Conservation (phyloP, 2,329 filamentous ascomycete species). For the Microcyclospora tardicrescens region DNA sequence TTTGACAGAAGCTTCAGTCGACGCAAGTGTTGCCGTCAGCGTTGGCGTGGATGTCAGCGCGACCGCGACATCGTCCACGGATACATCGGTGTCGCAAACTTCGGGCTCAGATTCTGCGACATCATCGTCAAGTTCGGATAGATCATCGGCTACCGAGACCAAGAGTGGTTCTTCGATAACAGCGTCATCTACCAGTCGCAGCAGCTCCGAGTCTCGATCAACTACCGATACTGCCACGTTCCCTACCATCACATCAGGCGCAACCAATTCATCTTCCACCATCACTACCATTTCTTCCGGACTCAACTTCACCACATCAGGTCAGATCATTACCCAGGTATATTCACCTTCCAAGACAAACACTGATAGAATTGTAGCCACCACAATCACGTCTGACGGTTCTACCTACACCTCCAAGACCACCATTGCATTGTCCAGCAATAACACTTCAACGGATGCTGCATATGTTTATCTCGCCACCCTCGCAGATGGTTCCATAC, state of each 20-base stretch:
- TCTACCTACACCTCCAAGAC: not conserved
- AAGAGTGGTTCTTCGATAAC: not conserved
- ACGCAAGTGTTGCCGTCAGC: conserved; percentile 3
- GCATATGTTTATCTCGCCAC: conserved; percentile 13
- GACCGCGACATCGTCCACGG: conserved; percentile 4
- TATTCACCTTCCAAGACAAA: not conserved
- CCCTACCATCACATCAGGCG: conserved; percentile 2
- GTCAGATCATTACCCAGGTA: conserved; percentile 5
- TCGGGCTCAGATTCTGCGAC: conserved; percentile 1
- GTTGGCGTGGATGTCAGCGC: conserved; percentile 8
- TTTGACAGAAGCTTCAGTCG: conserved; percentile 2
- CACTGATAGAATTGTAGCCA: conserved; percentile 4
- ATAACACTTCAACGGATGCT: conserved; percentile 2
- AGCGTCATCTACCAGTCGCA: not conserved
- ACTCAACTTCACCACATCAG: conserved; percentile 14
- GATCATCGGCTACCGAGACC: not conserved
- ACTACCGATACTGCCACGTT: not conserved
- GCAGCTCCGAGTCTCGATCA: not conserved
- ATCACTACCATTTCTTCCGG: conserved; percentile 2
- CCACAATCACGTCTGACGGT: not conserved
- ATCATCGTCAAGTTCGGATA: not conserved
- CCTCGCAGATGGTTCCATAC: conserved; percentile 12
- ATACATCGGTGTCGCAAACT: not conserved
- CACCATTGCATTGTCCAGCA: not conserved
- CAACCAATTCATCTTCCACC: conserved; percentile 3